Evolutionary conservation across 2,329 filamentous ascomycete genomes (phyloP), one percentile per base, ranked within the genome.

Genomic region (Penicillium sp.): DNA sequence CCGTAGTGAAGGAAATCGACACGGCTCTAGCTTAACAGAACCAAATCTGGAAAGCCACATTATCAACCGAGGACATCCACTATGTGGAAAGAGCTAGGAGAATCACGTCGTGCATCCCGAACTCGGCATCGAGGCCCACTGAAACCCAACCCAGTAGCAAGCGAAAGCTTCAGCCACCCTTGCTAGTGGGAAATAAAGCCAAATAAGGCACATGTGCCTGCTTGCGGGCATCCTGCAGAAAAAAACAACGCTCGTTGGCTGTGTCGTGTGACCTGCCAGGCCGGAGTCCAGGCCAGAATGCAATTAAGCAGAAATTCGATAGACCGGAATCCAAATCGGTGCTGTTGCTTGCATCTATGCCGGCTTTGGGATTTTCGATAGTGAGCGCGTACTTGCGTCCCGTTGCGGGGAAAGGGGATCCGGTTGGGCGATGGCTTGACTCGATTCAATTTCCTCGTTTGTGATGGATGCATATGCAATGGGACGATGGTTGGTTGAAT

Each of bases 201-300:
- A 41, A 57, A 53, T 45, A 53, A 47, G 42, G 27, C 35, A 29
- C 37, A n/a, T 54, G 55, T 53, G 23, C 29, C 42, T 57, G 50
- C 17, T 42, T 57, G 27, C 25, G 13, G 50, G 27, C 8, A 54
- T 23, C 21, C 43, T 41, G 50, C 43, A 54, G 55, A 43, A 35
- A 41, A 41, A 33, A 37, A 2, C n/a, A 17, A 46, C 17, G 29
- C 50, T 40, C 50, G 50, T 57, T 47, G 50, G 37, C 17, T 48
- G 31, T 37, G 19, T 27, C 21, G 55, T 57, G 55, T 54, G 50
- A 57, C 43, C 43, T 17, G 19, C 7, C 25, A 17, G 41, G n/a
- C 15, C 17, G 37, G 43, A 48, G 2, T 33, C 29, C 23, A 12
- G 55, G 15, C 55, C 50, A 54, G 37, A 23, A 48, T 48, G n/a